These are phyloP conservation scores for Tylopilus plumbeoviolaceoides DNA, from an alignment of 768 basidiomycete species.

Conservation along the genomic window DNA sequence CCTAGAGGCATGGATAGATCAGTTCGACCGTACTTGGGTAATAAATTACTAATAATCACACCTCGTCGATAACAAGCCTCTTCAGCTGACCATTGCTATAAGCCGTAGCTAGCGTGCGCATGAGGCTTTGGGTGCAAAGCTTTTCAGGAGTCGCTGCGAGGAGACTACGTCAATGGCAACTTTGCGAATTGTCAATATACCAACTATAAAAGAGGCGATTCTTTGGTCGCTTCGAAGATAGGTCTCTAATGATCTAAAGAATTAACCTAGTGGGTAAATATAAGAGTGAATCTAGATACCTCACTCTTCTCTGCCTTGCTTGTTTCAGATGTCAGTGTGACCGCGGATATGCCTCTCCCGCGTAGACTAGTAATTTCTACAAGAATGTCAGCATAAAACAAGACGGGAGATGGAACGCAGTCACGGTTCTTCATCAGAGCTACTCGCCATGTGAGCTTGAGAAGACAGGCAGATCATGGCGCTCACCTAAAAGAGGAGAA, in stretches of 20 bases:
- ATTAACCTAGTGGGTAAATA: not conserved
- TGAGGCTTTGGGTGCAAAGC: slow-evolving; percentile 52
- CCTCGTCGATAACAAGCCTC: slow-evolving; percentile 80
- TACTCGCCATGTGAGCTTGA: slow-evolving; percentile 24
- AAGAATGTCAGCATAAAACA: slow-evolving; percentile 4
- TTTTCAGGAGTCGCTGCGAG: slow-evolving; percentile 75
- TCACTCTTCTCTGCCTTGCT: slow-evolving; percentile 46
- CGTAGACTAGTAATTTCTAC: slow-evolving; percentile 64
- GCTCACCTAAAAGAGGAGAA: slow-evolving; percentile 70
- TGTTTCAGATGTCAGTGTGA: slow-evolving; percentile 67
- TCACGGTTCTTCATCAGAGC: slow-evolving; percentile 82
- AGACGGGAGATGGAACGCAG: slow-evolving; percentile 12
- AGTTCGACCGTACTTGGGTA: not conserved
- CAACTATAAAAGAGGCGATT: slow-evolving; percentile 70
- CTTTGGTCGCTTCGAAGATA: slow-evolving; percentile 53
- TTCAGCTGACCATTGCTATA: slow-evolving; percentile 59
- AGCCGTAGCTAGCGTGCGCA: slow-evolving; percentile 44
- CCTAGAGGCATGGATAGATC: slow-evolving; percentile 38
- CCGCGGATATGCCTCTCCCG: slow-evolving; percentile 50
- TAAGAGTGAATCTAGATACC: slow-evolving; percentile 37
- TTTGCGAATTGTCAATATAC: slow-evolving; percentile 16
- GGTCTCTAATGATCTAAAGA: slow-evolving; percentile 55
- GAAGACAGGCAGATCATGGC: not conserved
- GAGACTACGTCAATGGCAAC: not conserved
- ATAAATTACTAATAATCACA: slow-evolving; percentile 23